phyloP scores from a whole-genome alignment of 768 basidiomycete species.

The Leucogyrophana mollusca region DNA sequence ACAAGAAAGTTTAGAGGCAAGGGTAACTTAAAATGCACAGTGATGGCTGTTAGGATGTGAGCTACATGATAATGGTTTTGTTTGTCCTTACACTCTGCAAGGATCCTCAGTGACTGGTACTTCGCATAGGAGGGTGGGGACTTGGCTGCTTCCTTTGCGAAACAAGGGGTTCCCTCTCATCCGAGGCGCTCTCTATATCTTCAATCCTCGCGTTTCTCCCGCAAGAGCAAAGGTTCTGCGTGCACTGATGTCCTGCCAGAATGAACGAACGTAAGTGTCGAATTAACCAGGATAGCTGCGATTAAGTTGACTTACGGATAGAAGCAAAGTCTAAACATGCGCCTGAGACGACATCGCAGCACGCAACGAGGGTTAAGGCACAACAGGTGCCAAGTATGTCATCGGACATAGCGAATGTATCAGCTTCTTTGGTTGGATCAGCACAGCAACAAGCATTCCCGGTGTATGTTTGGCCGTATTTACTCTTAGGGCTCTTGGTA shows the following conservation, averaged over 20 bases:
- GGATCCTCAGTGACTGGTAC: neutral
- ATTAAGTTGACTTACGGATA: slow-evolving; percentile 17
- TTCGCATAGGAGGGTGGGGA: slow-evolving; percentile 23
- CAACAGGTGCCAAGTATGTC: slow-evolving; percentile 20
- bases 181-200: slow-evolving; percentile 6
- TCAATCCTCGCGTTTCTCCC: neutral
- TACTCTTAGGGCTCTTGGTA: too few species aligned
- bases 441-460: too few species aligned
- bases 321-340: slow-evolving; percentile 23
- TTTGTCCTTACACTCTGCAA: neutral
- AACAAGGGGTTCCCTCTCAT: slow-evolving; percentile 21
- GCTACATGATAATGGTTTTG: slow-evolving; percentile 14
- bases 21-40: too few species aligned
- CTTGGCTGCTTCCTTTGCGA: slow-evolving; percentile 17
- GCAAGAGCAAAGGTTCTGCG: slow-evolving; percentile 23
- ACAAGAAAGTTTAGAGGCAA: too few species aligned
- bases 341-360: slow-evolving; percentile 19
- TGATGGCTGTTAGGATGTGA: slow-evolving; percentile 23
- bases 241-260: slow-evolving; percentile 19
- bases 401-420: slow-evolving; percentile 23
- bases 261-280: too few species aligned
- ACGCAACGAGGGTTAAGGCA: slow-evolving; percentile 11
- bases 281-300: too few species aligned
- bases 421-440: neutral
- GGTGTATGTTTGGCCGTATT: too few species aligned